A percentile compares a stretch with the other conserved stretches of the same genome.
phyloP scores from a whole-genome alignment of 2,329 filamentous ascomycete genomes.

The Aspergillus sp. region DNA sequence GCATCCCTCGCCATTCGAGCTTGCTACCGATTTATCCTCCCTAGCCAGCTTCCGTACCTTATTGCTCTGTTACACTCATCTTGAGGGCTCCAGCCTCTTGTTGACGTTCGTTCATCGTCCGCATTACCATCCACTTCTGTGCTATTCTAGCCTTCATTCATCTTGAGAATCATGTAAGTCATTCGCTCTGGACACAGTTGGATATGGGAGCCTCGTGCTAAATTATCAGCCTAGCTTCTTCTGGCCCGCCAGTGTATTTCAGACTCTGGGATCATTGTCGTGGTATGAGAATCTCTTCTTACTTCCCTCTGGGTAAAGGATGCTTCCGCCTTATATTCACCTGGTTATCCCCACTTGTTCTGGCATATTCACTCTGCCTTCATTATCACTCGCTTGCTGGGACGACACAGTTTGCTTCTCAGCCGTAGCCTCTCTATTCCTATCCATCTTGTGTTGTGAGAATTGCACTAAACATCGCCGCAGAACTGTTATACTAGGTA shows the following conservation, averaged over 20 bases:
- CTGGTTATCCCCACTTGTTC: neutral
- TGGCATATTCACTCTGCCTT: neutral
- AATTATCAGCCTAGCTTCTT: neutral
- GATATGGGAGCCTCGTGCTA: neutral
- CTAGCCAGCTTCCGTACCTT: constrained; percentile 39
- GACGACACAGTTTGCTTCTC: neutral
- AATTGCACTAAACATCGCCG: neutral
- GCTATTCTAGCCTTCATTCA: constrained; percentile 7
- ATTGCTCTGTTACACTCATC: constrained; percentile 17
- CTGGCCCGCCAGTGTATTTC: neutral
- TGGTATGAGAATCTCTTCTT: constrained; percentile 1
- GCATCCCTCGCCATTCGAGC: constrained; percentile 10
- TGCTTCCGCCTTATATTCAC: neutral
- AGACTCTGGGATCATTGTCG: constrained; percentile 3
- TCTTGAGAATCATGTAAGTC: constrained; percentile 3
- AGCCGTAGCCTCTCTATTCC: neutral
- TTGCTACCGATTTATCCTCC: constrained; percentile 53
- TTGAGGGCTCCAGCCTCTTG: constrained; percentile 1
- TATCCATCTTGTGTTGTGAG: neutral
- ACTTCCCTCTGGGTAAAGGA: neutral
- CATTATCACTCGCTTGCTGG: neutral
- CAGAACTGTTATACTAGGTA: constrained; percentile 10
- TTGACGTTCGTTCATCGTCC: constrained; percentile 10
- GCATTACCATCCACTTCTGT: constrained; percentile 1
- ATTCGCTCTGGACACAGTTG: no score